Conservation (phyloP, 2,329 filamentous ascomycete species). For the Curvularia eragrostidis region DNA sequence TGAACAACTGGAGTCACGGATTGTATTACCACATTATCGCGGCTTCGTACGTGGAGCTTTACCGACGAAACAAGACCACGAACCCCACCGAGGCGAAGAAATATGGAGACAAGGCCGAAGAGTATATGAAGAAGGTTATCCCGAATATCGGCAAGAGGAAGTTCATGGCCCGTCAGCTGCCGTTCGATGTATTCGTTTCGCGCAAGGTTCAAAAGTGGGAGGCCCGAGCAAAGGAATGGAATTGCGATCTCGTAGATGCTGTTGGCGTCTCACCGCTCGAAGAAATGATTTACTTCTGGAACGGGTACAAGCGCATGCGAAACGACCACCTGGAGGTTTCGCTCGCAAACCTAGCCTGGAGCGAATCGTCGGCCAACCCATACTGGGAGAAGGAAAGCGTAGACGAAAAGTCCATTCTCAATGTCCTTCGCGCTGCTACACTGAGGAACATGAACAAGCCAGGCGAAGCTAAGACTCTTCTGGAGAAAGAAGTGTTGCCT, state of each 20-base stretch:
- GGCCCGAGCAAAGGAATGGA: conserved; percentile 70
- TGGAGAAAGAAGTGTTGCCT: conserved; percentile 68
- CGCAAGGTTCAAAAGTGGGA: conserved; percentile 92
- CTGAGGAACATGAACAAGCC: conserved; percentile 68
- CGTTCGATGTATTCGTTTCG: conserved; percentile 84
- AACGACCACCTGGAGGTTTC: conserved; percentile 68
- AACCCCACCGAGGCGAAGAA: conserved; percentile 53
- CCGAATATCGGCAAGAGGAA: conserved; percentile 81
- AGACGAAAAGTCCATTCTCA: conserved; percentile 70
- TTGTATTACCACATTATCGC: conserved; percentile 91
- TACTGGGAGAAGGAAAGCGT: conserved; percentile 59
- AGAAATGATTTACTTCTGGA: conserved; percentile 96
- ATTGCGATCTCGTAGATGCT: conserved; percentile 74
- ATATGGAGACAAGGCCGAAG: conserved; percentile 62
- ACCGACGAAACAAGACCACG: conserved; percentile 64
- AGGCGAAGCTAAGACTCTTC: conserved; percentile 68
- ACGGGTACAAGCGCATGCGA: conserved; percentile 82
- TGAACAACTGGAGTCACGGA: conserved; percentile 87
- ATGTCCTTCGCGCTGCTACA: conserved; percentile 71
- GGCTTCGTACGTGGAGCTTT: conserved; percentile 78
- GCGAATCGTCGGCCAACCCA: conserved; percentile 60
- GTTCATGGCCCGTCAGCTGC: conserved; percentile 87
- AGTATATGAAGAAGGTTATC: conserved; percentile 74
- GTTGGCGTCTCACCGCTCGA: conserved; percentile 80
- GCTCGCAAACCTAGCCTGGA: conserved; percentile 70